Conservation (phyloP, 2,329 filamentous ascomycete genomes). For the Diaporthe vexans region DNA sequence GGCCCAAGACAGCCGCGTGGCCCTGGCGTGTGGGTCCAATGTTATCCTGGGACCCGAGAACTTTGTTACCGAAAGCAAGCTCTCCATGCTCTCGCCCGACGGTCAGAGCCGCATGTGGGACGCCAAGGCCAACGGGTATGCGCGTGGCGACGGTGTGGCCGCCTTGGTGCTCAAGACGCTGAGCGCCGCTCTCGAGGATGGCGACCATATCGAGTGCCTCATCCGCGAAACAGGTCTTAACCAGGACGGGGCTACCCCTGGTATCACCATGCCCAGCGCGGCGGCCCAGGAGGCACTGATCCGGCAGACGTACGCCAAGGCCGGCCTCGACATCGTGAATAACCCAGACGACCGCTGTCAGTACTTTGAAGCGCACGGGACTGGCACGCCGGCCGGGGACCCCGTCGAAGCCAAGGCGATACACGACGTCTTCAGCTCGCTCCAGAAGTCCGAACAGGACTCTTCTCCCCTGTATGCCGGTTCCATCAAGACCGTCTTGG, state of each 20-base stretch:
- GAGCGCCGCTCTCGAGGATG: constrained; percentile 7
- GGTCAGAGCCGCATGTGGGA: constrained; percentile 60
- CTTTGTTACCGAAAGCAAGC: not conserved
- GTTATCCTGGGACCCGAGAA: too few relatives aligned
- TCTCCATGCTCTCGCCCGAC: not conserved
- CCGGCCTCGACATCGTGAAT: constrained; percentile 52
- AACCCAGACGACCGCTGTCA: constrained; percentile 49
- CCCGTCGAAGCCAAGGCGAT: constrained; percentile 54
- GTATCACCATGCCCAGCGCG: constrained; percentile 62
- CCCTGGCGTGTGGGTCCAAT: too few relatives aligned
- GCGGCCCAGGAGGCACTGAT: constrained; percentile 57
- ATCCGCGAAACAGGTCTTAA: constrained; percentile 60
- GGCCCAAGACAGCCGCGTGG: too few relatives aligned
- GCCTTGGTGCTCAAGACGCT: constrained; percentile 55
- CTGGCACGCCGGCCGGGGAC: constrained; percentile 36
- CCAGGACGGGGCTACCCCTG: constrained; percentile 56
- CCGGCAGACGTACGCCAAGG: constrained; percentile 53
- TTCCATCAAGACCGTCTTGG: constrained; percentile 53
- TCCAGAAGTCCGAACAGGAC: too few relatives aligned
- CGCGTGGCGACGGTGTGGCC: constrained; percentile 65
- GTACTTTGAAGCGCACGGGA: constrained; percentile 55
- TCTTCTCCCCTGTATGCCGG: constrained; percentile 46
- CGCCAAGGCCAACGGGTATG: constrained; percentile 63
- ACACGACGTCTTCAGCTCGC: constrained; percentile 46
- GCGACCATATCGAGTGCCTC: constrained; percentile 54